These are phyloP conservation scores for Ascochyta rabiei DNA, from an alignment of 2,329 filamentous ascomycete genomes.

Conservation along the genomic window DNA sequence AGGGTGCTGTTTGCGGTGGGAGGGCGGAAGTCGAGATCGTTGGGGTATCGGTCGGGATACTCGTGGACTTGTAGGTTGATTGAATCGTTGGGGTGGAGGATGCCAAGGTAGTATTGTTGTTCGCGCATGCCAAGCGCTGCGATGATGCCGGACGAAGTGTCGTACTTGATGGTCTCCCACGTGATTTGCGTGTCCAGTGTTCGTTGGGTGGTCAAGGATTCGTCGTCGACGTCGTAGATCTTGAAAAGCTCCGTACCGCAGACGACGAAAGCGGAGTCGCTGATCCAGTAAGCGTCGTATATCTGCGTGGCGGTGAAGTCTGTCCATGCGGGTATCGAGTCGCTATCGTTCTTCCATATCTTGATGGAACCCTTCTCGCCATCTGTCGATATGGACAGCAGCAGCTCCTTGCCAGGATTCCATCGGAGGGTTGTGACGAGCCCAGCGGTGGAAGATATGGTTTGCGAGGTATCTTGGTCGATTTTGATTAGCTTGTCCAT, in stretches of 20 bases:
- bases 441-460: constrained; percentile 46
- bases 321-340: constrained; percentile 49
- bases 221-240: constrained; percentile 44
- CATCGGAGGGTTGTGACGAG: constrained; percentile 47
- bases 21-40: constrained; percentile 51
- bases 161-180: constrained; percentile 50
- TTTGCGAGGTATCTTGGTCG: constrained; percentile 35
- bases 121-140: constrained; percentile 41
- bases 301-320: constrained; percentile 51
- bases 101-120: constrained; percentile 39
- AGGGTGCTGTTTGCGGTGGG: constrained; percentile 20
- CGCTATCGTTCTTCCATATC: constrained; percentile 45
- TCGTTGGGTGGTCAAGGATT: constrained; percentile 34
- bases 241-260: constrained; percentile 51
- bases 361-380: constrained; percentile 48
- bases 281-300: constrained; percentile 54
- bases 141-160: constrained; percentile 49
- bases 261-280: constrained; percentile 51
- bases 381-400: constrained; percentile 48
- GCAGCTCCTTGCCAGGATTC: constrained; percentile 41
- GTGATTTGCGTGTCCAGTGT: constrained; percentile 41
- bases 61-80: constrained; percentile 40
- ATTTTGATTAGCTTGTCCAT: constrained; percentile 47
- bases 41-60: constrained; percentile 45
- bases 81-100: constrained; percentile 43